Percentiles rank a stretch among this genome's conserved stretches.
Conservation (phyloP, 2,329 filamentous ascomycete genomes). For the Fusarium nelsonii region DNA sequence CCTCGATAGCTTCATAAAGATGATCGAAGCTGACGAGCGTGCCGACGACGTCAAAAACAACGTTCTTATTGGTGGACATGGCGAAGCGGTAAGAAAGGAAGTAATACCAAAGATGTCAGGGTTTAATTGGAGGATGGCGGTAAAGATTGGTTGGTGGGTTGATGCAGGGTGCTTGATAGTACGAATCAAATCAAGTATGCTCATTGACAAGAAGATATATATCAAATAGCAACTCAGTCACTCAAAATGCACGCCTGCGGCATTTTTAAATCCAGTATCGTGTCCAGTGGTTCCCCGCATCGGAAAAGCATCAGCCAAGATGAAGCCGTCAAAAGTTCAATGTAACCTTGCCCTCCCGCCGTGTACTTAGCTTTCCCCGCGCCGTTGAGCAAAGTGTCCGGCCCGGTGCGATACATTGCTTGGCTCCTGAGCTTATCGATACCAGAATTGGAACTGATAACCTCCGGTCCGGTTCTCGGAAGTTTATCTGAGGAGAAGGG, state of each 20-base stretch:
- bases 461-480: background rate
- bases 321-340: background rate
- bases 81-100: background rate
- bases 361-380: background rate
- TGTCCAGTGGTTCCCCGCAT: background rate
- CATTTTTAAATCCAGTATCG: background rate
- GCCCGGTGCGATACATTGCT: background rate
- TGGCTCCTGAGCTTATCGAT: background rate
- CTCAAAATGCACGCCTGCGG: background rate
- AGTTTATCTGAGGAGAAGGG: background rate
- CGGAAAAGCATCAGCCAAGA: background rate
- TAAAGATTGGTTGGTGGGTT: background rate
- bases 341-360: background rate
- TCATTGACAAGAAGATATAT: background rate
- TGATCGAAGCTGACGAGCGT: slow-evolving; percentile 5
- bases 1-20: background rate
- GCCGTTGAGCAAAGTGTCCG: background rate
- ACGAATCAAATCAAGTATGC: background rate
- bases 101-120: background rate
- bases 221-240: background rate
- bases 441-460: background rate
- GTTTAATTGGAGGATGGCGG: too few species aligned
- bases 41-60: slow-evolving; percentile 5
- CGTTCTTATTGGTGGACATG: background rate
- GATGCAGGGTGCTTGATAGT: too few species aligned